Conservation (phyloP, 768 basidiomycete genomes). For the Macrocybe gigantea region DNA sequence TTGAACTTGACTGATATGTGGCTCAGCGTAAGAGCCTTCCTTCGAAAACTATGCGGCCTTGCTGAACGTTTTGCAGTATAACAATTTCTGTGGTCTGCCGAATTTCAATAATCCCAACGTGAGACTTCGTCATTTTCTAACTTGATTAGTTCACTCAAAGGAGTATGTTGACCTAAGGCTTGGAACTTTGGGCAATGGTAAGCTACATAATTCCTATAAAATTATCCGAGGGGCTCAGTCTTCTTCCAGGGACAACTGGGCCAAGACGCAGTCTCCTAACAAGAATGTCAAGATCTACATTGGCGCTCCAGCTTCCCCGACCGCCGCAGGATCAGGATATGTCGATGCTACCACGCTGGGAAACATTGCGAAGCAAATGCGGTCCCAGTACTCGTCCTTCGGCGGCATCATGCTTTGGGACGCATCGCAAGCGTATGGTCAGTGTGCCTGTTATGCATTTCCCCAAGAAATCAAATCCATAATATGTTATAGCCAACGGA, state of each 20-base stretch:
- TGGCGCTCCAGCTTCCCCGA: constrained; percentile 46
- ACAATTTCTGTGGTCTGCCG: constrained; percentile 23
- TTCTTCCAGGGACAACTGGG: constrained; percentile 44
- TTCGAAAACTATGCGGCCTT: background rate
- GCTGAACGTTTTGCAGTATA: constrained; percentile 4
- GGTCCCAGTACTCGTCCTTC: constrained; percentile 44
- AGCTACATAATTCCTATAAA: background rate
- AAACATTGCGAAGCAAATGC: constrained; percentile 31
- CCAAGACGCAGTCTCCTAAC: constrained; percentile 47
- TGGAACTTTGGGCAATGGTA: constrained; percentile 48
- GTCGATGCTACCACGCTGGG: constrained; percentile 36
- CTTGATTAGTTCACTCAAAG: background rate
- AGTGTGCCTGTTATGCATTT: background rate
- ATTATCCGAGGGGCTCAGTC: background rate
- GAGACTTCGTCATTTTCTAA: constrained; percentile 8
- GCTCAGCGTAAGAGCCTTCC: constrained; percentile 6
- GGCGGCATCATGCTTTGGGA: constrained; percentile 45
- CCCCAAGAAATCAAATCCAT: background rate
- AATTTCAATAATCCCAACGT: constrained; percentile 36
- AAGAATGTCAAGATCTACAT: constrained; percentile 48
- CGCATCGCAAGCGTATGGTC: constrained; percentile 33
- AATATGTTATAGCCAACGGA: constrained; percentile 23
- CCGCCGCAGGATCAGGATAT: constrained; percentile 50
- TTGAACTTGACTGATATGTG: background rate
- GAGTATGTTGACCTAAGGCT: constrained; percentile 15